A percentile compares a stretch with the other conserved stretches of the same genome.
Evolutionary conservation across 225 moss, liverwort and hornwort species (phyloP).

Genomic region (Asterella californica): DNA sequence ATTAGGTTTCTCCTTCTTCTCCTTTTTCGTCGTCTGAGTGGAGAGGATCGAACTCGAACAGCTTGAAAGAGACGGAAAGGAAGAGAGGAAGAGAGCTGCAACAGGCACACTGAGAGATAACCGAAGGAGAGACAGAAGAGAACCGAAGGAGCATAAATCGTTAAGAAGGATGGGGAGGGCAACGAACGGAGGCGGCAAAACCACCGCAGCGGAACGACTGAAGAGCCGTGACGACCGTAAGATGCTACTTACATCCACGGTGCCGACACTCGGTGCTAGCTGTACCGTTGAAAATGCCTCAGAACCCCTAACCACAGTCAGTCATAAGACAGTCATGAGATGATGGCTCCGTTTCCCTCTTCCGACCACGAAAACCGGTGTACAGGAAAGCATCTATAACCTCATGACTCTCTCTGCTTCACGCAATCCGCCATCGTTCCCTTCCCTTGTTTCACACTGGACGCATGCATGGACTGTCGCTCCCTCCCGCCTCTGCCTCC

Average conservation of each 20-base stretch:
- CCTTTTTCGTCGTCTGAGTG: background rate
- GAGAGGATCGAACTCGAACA: background rate
- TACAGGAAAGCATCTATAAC: background rate
- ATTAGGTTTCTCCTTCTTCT: conserved; percentile 7
- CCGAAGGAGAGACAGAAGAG: background rate
- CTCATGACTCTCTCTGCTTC: background rate
- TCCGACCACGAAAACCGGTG: conserved; percentile 10
- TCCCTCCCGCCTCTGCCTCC: too few relatives aligned
- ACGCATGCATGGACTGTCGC: background rate
- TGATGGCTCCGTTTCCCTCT: background rate
- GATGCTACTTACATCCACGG: conserved; percentile 11
- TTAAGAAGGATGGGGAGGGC: background rate
- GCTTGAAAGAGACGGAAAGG: background rate
- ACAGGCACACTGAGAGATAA: background rate
- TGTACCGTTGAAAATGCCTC: conserved; percentile 14
- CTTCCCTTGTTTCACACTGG: background rate
- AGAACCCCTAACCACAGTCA: conserved; percentile 4
- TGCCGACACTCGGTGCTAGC: conserved; percentile 1
- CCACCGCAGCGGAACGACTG: conserved; percentile 11
- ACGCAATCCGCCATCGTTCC: background rate
- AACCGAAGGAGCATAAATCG: conserved; percentile 6
- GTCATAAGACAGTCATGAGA: too few relatives aligned
- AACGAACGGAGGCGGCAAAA: conserved; percentile 23
- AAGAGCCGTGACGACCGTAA: background rate
- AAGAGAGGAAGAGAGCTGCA: background rate